Percentiles rank a stretch among this genome's conserved stretches.
Conservation (phyloP, 202 grass and related monocot genomes). For the Musa balbisiana region DNA sequence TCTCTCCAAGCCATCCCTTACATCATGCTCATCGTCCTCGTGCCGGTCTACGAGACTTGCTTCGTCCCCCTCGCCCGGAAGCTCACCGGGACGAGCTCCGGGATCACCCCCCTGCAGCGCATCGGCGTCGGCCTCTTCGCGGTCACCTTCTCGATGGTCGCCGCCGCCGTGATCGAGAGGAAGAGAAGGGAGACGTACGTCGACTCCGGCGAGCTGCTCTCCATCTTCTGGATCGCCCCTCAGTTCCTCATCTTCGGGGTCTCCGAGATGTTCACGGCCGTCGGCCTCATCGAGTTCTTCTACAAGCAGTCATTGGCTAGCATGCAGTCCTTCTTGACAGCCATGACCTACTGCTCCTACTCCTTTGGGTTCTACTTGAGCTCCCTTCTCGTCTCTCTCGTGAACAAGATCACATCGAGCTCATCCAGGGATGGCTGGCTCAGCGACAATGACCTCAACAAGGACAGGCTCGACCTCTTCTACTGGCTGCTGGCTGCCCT, state of each 20-base stretch:
- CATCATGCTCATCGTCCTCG: constrained; percentile 46
- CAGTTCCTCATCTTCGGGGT: constrained; percentile 88
- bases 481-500: constrained; percentile 17
- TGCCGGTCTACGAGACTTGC: constrained; percentile 58
- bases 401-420: constrained; percentile 9
- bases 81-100: constrained; percentile 43
- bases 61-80: constrained; percentile 55
- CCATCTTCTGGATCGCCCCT: constrained; percentile 38
- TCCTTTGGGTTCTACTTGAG: constrained; percentile 20
- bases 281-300: constrained; percentile 98
- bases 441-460: constrained; percentile 14
- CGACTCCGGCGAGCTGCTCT: not conserved
- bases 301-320: constrained; percentile 50
- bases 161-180: constrained; percentile 58
- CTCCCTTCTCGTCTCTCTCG: constrained; percentile 2
- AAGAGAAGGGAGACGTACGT: constrained; percentile 18
- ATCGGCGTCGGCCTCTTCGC: constrained; percentile 76
- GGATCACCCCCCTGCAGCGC: constrained; percentile 79
- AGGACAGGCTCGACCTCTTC: constrained; percentile 19
- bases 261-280: constrained; percentile 95
- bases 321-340: constrained; percentile 17
- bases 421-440: constrained; percentile 9
- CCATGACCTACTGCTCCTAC: constrained; percentile 24
- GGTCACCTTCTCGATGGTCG: constrained; percentile 88
- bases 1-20: constrained; percentile 86